Percentiles rank a stretch among this genome's conserved stretches.
phyloP scores from a whole-genome alignment of 2,329 filamentous ascomycete species.

The Aspergillus sp. region DNA sequence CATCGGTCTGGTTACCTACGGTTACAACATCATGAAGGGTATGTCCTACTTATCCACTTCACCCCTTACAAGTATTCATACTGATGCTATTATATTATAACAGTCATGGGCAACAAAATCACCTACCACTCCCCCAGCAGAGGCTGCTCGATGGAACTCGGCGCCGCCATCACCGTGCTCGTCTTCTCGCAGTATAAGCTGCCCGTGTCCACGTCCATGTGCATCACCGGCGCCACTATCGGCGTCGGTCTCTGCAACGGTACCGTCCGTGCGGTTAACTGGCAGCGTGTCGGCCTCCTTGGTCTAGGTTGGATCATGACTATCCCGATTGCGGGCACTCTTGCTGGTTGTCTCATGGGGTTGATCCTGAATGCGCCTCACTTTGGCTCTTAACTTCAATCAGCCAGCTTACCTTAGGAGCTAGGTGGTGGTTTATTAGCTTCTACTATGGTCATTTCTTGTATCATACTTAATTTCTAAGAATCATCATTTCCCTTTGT shows the following conservation, averaged over 20 bases:
- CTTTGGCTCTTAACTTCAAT: slow-evolving; percentile 32
- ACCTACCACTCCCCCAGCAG: slow-evolving; percentile 65
- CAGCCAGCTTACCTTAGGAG: no score
- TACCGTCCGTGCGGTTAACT: slow-evolving; percentile 71
- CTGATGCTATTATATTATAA: slow-evolving; percentile 19
- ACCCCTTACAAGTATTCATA: not conserved
- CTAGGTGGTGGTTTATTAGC: no score
- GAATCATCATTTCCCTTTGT: no score
- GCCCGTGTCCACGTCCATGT: slow-evolving; percentile 76
- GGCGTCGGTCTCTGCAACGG: slow-evolving; percentile 78
- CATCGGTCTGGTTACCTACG: slow-evolving; percentile 69
- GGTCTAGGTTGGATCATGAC: slow-evolving; percentile 67
- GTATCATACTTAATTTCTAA: no score
- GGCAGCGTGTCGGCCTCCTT: slow-evolving; percentile 67
- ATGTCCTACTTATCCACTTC: slow-evolving; percentile 25
- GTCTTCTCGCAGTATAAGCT: slow-evolving; percentile 74
- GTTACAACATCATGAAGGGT: slow-evolving; percentile 84
- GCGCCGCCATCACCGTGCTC: slow-evolving; percentile 73
- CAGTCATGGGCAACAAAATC: slow-evolving; percentile 79
- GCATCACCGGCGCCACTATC: slow-evolving; percentile 76
- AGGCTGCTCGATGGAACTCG: slow-evolving; percentile 74
- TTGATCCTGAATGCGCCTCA: slow-evolving; percentile 60
- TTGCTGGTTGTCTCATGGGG: slow-evolving; percentile 56
- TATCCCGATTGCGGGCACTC: slow-evolving; percentile 61
- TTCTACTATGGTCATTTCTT: no score